Base-by-base conservation (phyloP, 208 protist species). In the Wallacemonas sp. region DNA sequence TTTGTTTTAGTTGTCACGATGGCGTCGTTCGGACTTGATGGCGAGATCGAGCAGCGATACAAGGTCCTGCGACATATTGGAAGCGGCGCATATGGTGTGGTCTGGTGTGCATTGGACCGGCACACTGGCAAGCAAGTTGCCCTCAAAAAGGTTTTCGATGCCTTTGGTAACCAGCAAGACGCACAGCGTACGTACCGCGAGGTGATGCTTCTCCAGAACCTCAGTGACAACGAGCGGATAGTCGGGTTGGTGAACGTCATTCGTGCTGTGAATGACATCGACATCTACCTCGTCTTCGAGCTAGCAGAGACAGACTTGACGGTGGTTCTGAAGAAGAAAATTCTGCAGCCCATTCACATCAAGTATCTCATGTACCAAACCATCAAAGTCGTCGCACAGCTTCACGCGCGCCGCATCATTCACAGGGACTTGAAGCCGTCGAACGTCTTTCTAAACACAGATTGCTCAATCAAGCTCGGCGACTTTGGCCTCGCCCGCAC, bases 401-500 rank as follows among this genome's bases (percentile, higher is more conserved):
- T 99, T 45, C 96, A 98, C 69, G 79, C 77, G 15, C 78, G 77
- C 51, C 72, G 80, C 41, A 75, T 98, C 6, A 86, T 98, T 42
- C 96, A 98, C 51, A 82, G 96, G 21, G 96, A 98, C 62, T 62
- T 98, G 58, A 98, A 98, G 72, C 96, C 96, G 0, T 77, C 89
- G 17, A 97, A 97, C 66, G 71, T 98, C 12, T 92, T 97, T 64
- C 76, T 98, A 0, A 96, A 95, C 73, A 80, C 86, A 4, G 95
- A 98, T 71, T 98, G 96, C 75, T 69, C 75, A 30, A 92, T 98
- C 44, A 97, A 97, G 67, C 79, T 99, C 1, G 96, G 94, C 30
- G 98, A 99, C 79, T 99, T 99, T 86, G 98, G 98, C 30, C 81
- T 99, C 2, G 98, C 98, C 9, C 79, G 98, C n/a, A 96, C 82